A percentile compares a stretch with the other conserved stretches of the same genome.
phyloP scores from a whole-genome alignment of 2,329 filamentous ascomycete genomes.

The Neophaeococcomyces aloes region DNA sequence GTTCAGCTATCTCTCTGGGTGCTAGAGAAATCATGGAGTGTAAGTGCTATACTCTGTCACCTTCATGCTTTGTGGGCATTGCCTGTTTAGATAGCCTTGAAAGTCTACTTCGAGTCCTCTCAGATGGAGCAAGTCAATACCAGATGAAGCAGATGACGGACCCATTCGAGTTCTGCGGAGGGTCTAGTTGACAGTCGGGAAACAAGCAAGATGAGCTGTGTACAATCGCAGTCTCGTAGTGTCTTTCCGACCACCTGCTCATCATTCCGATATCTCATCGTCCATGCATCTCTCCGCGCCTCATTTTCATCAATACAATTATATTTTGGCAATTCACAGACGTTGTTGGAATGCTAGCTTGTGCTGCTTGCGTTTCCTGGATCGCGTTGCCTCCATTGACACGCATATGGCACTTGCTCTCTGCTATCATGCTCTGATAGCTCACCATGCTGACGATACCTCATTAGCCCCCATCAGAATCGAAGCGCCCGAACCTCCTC shows the following conservation, averaged over 20 bases:
- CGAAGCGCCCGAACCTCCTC: conserved; percentile 15
- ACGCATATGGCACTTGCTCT: conserved; percentile 2
- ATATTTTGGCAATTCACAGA: conserved; percentile 12
- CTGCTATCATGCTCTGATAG: conserved; percentile 7
- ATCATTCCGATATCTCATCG: conserved; percentile 1
- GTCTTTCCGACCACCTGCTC: not conserved
- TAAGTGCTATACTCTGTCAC: not conserved
- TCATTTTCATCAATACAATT: conserved; percentile 16
- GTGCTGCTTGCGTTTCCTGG: conserved; percentile 8
- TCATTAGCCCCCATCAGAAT: conserved; percentile 15
- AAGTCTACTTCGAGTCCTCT: too few species aligned
- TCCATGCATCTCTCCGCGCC: conserved; percentile 13
- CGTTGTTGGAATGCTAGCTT: too few species aligned
- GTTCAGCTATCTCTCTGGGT: not conserved
- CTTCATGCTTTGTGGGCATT: not conserved
- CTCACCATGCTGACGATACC: conserved; percentile 21
- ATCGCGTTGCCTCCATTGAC: conserved; percentile 13
- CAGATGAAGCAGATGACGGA: not conserved
- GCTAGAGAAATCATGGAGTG: conserved; percentile 8
- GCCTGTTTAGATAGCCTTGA: not conserved
- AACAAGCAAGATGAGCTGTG: not conserved
- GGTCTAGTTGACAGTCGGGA: not conserved
- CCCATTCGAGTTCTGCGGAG: not conserved
- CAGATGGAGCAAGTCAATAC: too few species aligned
- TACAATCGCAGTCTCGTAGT: not conserved